A percentile compares a stretch with the other conserved stretches of the same genome.
Conservation (phyloP, 257 asterid genomes). For the Anisodus acutangulus region DNA sequence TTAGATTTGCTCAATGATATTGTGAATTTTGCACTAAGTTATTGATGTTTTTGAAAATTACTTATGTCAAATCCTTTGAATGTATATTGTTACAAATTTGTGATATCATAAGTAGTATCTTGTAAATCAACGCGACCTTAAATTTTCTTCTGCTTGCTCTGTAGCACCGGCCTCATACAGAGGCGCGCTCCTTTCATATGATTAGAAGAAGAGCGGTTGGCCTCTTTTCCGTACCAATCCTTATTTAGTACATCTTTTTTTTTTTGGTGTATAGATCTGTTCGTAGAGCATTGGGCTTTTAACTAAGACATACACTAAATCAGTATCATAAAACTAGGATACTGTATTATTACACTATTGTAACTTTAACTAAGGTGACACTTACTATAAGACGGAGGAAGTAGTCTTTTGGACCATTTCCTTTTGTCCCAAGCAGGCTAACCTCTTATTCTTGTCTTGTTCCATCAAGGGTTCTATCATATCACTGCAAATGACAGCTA, state of each 20-base stretch:
- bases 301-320: background rate
- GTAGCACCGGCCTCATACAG: too few relatives aligned
- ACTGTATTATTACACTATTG: background rate
- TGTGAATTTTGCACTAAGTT: background rate
- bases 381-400: too few relatives aligned
- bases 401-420: background rate
- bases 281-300: too few relatives aligned
- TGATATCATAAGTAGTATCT: background rate
- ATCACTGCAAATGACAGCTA: background rate
- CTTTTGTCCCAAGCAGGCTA: slow-evolving; percentile 4
- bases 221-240: too few relatives aligned
- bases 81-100: background rate
- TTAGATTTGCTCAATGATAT: slow-evolving; percentile 12
- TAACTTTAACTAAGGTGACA: background rate
- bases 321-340: background rate
- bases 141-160: too few relatives aligned
- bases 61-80: background rate
- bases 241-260: too few relatives aligned
- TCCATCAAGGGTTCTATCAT: background rate
- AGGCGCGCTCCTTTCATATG: too few relatives aligned
- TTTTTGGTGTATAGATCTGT: too few relatives aligned
- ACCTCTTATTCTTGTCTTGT: background rate
- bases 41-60: background rate
- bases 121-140: background rate
- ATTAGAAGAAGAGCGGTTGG: too few relatives aligned